Evolutionary conservation across 2,329 filamentous ascomycete species (phyloP).

Genomic region (Tolypocladium inflatum): DNA sequence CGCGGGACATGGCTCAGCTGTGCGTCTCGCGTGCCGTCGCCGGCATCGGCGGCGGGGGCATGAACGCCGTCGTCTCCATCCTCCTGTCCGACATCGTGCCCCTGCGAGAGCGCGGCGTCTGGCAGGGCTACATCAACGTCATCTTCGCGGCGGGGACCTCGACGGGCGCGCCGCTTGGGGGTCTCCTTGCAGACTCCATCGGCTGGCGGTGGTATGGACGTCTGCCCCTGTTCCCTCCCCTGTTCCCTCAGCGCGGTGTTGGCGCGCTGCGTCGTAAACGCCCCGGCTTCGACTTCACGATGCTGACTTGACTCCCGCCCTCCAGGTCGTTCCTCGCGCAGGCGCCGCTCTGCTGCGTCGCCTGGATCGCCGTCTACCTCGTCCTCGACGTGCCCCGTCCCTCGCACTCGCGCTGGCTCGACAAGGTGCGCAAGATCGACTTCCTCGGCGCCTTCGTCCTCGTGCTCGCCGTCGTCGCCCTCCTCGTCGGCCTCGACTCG

Average conservation of each 20-base stretch:
- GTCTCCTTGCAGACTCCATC: constrained; percentile 60
- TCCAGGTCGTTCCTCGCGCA: constrained; percentile 61
- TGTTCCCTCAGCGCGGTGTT: neutral
- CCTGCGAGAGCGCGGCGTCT: constrained; percentile 59
- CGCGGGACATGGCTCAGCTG: constrained; percentile 54
- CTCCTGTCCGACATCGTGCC: constrained; percentile 59
- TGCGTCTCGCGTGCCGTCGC: constrained; percentile 48
- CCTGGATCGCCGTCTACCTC: constrained; percentile 54
- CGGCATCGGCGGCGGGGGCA: constrained; percentile 58
- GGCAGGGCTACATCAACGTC: constrained; percentile 66
- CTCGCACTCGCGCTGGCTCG: constrained; percentile 51
- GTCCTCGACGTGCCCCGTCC: constrained; percentile 54
- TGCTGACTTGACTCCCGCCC: neutral
- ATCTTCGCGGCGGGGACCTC: constrained; percentile 60
- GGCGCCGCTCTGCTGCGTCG: constrained; percentile 56
- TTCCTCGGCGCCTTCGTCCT: constrained; percentile 62
- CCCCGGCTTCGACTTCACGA: too few relatives aligned
- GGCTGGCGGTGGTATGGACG: constrained; percentile 69
- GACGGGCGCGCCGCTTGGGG: constrained; percentile 60
- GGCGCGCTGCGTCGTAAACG: too few relatives aligned
- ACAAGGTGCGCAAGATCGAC: constrained; percentile 60
- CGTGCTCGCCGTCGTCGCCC: constrained; percentile 52
- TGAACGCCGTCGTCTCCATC: constrained; percentile 61
- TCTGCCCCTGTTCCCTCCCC: neutral
- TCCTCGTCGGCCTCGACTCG: constrained; percentile 62